A percentile compares a stretch with the other conserved stretches of the same genome.
phyloP scores from a whole-genome alignment of 441 rosid genomes.

The Croton laevigatus region DNA sequence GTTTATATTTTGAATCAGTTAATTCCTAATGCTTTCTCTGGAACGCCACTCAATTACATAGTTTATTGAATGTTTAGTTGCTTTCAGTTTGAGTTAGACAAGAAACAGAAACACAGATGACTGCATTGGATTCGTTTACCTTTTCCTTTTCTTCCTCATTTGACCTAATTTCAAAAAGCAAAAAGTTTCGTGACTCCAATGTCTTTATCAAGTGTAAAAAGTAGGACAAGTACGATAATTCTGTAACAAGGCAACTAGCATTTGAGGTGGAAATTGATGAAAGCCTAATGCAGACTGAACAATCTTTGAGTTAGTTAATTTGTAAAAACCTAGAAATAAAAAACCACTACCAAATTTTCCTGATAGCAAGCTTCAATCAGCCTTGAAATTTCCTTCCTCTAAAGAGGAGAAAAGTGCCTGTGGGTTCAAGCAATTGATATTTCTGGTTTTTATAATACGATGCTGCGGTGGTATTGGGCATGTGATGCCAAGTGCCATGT shows the following conservation, averaged over 20 bases:
- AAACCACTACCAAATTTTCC: neutral
- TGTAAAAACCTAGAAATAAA: neutral
- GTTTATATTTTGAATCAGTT: neutral
- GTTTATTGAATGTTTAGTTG: neutral
- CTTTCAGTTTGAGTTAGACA: neutral
- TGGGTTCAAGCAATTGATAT: neutral
- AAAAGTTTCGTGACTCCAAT: neutral
- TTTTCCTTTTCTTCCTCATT: neutral
- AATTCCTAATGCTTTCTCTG: neutral
- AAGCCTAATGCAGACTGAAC: neutral
- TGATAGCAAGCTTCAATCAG: neutral
- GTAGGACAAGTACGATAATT: neutral
- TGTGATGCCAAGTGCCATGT: neutral
- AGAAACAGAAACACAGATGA: neutral
- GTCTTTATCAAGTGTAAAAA: slow-evolving; percentile 4
- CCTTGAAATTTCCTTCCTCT: neutral
- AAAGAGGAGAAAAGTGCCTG: neutral
- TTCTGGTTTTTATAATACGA: neutral
- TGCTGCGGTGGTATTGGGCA: neutral
- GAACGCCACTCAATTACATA: slow-evolving; percentile 8
- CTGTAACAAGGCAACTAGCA: neutral
- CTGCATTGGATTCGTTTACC: neutral
- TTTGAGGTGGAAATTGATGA: neutral
- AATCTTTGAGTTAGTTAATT: neutral
- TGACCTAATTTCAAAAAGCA: neutral